Evolutionary conservation across 2,329 filamentous ascomycete species (phyloP).

Genomic region (Phialophora chinensis): DNA sequence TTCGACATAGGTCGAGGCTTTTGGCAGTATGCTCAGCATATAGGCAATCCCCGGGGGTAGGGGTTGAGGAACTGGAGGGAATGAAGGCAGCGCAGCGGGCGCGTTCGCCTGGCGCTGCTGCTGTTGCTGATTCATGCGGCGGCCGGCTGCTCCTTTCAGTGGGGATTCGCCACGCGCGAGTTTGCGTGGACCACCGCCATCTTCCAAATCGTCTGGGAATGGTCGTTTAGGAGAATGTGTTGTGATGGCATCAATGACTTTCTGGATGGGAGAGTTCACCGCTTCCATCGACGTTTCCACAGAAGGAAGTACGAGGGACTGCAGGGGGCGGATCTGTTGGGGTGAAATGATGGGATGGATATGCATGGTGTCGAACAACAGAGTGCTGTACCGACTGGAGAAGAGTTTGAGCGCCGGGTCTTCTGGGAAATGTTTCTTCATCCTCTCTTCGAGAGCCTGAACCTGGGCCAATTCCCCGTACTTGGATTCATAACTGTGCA

Average conservation of each 20-base stretch:
- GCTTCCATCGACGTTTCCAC: slow-evolving; percentile 35
- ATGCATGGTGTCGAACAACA: slow-evolving; percentile 79
- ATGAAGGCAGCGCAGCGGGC: slow-evolving; percentile 56
- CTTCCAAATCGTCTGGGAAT: slow-evolving; percentile 73
- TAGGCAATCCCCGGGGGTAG: slow-evolving; percentile 72
- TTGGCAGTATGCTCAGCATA: slow-evolving; percentile 74
- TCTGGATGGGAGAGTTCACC: slow-evolving; percentile 46
- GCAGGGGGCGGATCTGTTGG: slow-evolving; percentile 74
- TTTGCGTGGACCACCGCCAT: slow-evolving; percentile 77
- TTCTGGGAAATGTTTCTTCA: slow-evolving; percentile 90
- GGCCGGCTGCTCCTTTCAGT: slow-evolving; percentile 85
- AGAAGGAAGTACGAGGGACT: slow-evolving; percentile 51
- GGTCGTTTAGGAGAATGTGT: slow-evolving; percentile 61
- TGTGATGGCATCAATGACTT: slow-evolving; percentile 45
- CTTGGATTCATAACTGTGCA: slow-evolving; percentile 93
- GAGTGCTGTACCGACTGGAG: slow-evolving; percentile 72
- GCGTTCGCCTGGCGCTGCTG: slow-evolving; percentile 37
- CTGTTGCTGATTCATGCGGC: slow-evolving; percentile 72
- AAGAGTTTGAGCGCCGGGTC: slow-evolving; percentile 80
- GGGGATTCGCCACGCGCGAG: slow-evolving; percentile 88
- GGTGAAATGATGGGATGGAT: slow-evolving; percentile 86
- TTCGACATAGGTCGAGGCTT: slow-evolving; percentile 72
- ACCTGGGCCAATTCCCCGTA: slow-evolving; percentile 94
- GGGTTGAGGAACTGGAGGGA: slow-evolving; percentile 61
- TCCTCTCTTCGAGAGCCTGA: slow-evolving; percentile 85